Evolutionary conservation across 495 filamentous ascomycete species (phyloP), one percentile per base, ranked within the genome.

Genomic region (Platismatia glauca): DNA sequence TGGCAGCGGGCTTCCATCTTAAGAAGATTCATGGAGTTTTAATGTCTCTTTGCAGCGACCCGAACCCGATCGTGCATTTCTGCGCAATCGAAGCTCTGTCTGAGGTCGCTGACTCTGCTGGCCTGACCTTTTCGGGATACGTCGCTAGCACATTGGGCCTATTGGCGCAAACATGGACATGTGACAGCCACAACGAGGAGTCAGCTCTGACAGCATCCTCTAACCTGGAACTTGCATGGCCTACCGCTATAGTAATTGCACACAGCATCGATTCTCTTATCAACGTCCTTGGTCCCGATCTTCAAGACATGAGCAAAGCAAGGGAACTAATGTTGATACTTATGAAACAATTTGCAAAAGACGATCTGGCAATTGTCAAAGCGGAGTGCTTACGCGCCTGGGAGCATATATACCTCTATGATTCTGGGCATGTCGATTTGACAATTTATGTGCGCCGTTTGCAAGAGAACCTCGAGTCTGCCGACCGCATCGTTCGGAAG

Each of bases 1-100:
- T 99, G 92, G 95, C 95, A 61, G 94, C 94, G 58, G 91, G 91
- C n/a, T 88, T 91, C 68, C 94, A 99, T 72, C 77, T 99, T 18
- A 97, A 97, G 75, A 95, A 90, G 11, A 97, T 99, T 57, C 84
- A 95, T 41, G 89, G 91, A 22, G 91, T 99, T 39, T 74, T 99
- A 27, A 93, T 97, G 89, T 97, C 93, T 27, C 77, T 99, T 9
- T 90, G 91, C 73, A 95, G 89, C 67, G 94, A 99, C 70, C 89
- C 94, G n/a, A 93, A 97, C 66, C 93, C 94, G 0, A 88, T 87
- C 0, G 94, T 99, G 2, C 94, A 99, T 71, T 95, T 89, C 71
- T 97, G 91, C 89, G 91, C 94, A 20, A 78, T 99, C 39, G 91
- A 96, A 66, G 92, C 88, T 3, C 71, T 99, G 22, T 86, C 90